Base-by-base conservation (phyloP, 176 grass and related monocot genomes). In the Themeda triandra region DNA sequence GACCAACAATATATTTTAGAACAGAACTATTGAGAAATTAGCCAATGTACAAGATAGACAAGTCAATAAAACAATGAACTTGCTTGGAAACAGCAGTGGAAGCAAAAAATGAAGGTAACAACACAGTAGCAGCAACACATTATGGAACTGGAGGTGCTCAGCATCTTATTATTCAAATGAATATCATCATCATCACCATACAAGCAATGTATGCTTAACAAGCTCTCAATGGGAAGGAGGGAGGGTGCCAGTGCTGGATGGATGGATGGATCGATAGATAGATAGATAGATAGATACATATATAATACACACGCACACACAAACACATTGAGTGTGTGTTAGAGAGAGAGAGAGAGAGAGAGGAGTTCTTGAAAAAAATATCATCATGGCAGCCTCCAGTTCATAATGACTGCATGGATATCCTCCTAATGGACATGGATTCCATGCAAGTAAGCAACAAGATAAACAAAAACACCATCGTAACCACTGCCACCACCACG, bases 301-400 rank as follows among this genome's bases (percentile, higher is more conserved):
- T 19, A 56, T 18, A n/a, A n/a, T 18, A 56, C 53, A 58, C 53
- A n/a, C 54, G 3, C 54, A n/a, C 54, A n/a, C n/a, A n/a, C n/a
- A 59, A 2, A 48, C 45, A 48, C 14, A 48, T 4, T 14, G 1
- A 48, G 45, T n/a, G n/a, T 48, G 45, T 48, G 45, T 4, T 4
- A 59, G 23, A 54, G 13, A 18, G 54, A 58, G 53, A 46, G 37
- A 33, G 54, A 7, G 40, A 19, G 35, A 6, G 44, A 8, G 9
- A n/a, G n/a, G 3, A 5, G 21, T 12, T 4, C 36, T 46, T 9
- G 36, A 51, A 40, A 39, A n/a, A 51, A 48, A 17, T 66, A 59
- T 32, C 83, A 60, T 85, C 74, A 86, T 25, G 3, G 54, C 67
- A 80, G 2, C 76, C 67, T 80, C 77, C 40, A 86, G 56, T 73